Evolutionary conservation across 176 grass and related monocot genomes (phyloP).

Genomic region (Typha latifolia): DNA sequence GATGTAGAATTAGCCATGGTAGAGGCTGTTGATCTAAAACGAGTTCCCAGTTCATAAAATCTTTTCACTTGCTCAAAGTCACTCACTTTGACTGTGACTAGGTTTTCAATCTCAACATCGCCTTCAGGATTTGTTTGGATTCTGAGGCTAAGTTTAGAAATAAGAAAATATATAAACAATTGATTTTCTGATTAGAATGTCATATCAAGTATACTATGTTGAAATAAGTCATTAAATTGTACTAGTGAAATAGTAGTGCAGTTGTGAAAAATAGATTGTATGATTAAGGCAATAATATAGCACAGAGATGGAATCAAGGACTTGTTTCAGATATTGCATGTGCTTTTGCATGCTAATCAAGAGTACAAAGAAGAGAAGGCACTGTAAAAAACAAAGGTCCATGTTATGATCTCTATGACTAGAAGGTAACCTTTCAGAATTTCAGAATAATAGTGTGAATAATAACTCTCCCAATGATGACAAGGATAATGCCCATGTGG

Average conservation of each 20-base stretch:
- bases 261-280: neutral
- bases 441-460: no score
- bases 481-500: no score
- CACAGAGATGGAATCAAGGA: neutral
- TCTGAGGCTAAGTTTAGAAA: slow-evolving; percentile 43
- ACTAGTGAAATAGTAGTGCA: neutral
- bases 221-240: neutral
- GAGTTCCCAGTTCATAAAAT: slow-evolving; percentile 70
- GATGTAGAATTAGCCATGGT: slow-evolving; percentile 85
- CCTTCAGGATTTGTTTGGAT: slow-evolving; percentile 75
- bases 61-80: slow-evolving; percentile 79
- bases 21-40: slow-evolving; percentile 72
- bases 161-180: slow-evolving; percentile 17
- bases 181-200: slow-evolving; percentile 3
- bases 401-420: no score
- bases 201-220: neutral
- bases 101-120: slow-evolving; percentile 72
- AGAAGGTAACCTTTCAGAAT: no score
- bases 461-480: no score
- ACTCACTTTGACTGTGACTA: slow-evolving; percentile 63
- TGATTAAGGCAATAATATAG: neutral
- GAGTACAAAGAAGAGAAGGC: neutral
- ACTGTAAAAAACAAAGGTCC: no score
- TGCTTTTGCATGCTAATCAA: neutral
- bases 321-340: neutral